A percentile compares a stretch with the other conserved stretches of the same genome.
Conservation (phyloP, 352 stramenopile genomes). For the Pythium brachiatum region DNA sequence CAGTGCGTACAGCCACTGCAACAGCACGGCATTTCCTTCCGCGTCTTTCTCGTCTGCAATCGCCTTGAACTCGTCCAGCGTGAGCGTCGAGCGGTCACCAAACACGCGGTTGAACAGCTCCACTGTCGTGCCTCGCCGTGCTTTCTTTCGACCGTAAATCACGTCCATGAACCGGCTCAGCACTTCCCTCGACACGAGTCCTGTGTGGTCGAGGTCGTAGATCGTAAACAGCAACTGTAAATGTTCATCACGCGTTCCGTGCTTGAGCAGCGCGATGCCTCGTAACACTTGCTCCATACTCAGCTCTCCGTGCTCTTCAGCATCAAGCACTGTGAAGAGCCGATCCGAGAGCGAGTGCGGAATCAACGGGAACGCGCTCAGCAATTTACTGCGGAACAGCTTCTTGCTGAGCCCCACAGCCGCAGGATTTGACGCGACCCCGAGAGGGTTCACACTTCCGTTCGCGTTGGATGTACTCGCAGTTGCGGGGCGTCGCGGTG, state of each 20-base stretch:
- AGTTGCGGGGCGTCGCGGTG: conserved; percentile 17
- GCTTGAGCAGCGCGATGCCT: conserved; percentile 72
- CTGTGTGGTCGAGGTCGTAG: conserved; percentile 73
- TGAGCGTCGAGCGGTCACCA: conserved; percentile 33
- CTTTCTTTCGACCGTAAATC: conserved; percentile 65
- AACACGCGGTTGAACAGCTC: conserved; percentile 65
- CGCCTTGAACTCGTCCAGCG: conserved; percentile 61
- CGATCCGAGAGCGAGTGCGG: conserved; percentile 79
- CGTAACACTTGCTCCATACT: conserved; percentile 61
- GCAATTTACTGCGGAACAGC: conserved; percentile 75
- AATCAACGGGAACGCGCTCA: conserved; percentile 76
- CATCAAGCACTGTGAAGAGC: conserved; percentile 83
- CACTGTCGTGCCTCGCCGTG: conserved; percentile 41
- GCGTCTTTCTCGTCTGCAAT: conserved; percentile 55
- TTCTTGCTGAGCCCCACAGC: conserved; percentile 54
- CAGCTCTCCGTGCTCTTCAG: conserved; percentile 58
- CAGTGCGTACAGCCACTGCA: conserved; percentile 64
- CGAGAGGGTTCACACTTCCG: conserved; percentile 11
- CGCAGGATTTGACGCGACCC: neutral
- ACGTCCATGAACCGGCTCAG: conserved; percentile 85
- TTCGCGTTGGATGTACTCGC: conserved; percentile 1
- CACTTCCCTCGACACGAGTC: conserved; percentile 62
- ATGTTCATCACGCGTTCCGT: conserved; percentile 70
- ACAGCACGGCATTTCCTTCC: conserved; percentile 48
- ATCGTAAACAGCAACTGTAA: conserved; percentile 79